Percentiles rank a stretch among this genome's conserved stretches.
phyloP scores from a whole-genome alignment of 768 basidiomycete genomes.

The Phaeolepiota aurea region DNA sequence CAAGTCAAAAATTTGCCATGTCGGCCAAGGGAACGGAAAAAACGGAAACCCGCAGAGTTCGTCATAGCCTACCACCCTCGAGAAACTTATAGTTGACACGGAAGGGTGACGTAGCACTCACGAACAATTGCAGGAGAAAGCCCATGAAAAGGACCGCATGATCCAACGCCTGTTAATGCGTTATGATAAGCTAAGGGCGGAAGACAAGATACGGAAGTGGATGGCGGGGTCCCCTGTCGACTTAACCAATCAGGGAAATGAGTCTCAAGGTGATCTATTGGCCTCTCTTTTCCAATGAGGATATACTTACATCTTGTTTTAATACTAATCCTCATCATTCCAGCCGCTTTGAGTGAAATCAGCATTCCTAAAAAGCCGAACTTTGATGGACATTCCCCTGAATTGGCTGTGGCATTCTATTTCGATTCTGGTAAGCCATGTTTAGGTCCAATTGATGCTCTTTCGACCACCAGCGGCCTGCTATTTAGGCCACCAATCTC shows the following conservation, averaged over 20 bases:
- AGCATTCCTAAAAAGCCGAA: slow-evolving; percentile 12
- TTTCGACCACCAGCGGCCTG: no score
- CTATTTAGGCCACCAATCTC: slow-evolving; percentile 7
- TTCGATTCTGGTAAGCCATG: slow-evolving; percentile 23
- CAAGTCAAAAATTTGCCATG: slow-evolving; percentile 38
- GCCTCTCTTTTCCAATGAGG: no score
- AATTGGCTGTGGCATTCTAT: slow-evolving; percentile 24
- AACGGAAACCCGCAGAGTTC: slow-evolving; percentile 49
- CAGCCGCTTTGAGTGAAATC: no score
- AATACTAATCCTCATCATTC: no score
- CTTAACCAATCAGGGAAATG: neutral
- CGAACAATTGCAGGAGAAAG: slow-evolving; percentile 41
- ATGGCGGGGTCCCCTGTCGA: slow-evolving; percentile 24
- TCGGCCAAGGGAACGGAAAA: slow-evolving; percentile 40
- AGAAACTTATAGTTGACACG: no score
- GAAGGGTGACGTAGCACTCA: slow-evolving; percentile 45
- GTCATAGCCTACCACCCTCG: no score
- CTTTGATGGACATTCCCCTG: slow-evolving; percentile 24
- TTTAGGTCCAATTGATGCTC: neutral
- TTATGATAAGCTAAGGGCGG: slow-evolving; percentile 31
- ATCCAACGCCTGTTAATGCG: slow-evolving; percentile 35
- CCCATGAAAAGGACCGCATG: slow-evolving; percentile 34
- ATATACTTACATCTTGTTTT: no score
- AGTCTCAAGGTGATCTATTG: no score
- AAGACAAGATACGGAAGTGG: slow-evolving; percentile 33